Evolutionary conservation across 2,329 filamentous ascomycete genomes (phyloP), one percentile per base, ranked within the genome.

Genomic region (Monosporascus sp.): DNA sequence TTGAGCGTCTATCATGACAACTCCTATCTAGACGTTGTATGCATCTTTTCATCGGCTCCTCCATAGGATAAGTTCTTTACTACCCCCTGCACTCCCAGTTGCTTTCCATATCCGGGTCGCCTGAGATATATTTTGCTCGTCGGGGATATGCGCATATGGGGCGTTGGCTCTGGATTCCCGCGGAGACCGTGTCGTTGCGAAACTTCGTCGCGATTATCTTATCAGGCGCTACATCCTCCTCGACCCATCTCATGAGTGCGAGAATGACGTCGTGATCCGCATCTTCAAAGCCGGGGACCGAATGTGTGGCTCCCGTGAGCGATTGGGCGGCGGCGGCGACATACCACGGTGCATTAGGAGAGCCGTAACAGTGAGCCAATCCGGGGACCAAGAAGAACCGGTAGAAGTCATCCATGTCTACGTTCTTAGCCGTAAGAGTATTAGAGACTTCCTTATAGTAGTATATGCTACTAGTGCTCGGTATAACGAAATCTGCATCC

Each of bases 311-410:
- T 1, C 58, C 68, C 0, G 61, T 56, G 20, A 65, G 28, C 6
- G 61, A 47, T 57, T 70, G 68, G 28, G 61, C 64, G 4, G 64
- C 62, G 3, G 53, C 65, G 22, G 58, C 66, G 50, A 70, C 63
- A 53, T 68, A 67, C 66, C 64, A 72, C 2, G 70, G 69, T 1
- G 68, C 68, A 18, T 63, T 58, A 7, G 50, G 38, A 22, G 63
- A 52, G 55, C 65, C 46, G 48, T 56, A 50, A 57, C 78, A 81
- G 61, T 80, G 77, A 15, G 63, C 65, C 75, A 79, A 78, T 1
- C 77, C 77, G 3, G 75, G 74, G n/a, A 79, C 68, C 6, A 69
- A 64, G 64, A 79, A 79, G 57, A 77, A 72, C 18, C 68, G 61
- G 65, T 78, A 83, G 63, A 77, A 75, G 22, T 77, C 73, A 7